Conservation (phyloP, 208 protist species). For the Trypanosoma congolense region DNA sequence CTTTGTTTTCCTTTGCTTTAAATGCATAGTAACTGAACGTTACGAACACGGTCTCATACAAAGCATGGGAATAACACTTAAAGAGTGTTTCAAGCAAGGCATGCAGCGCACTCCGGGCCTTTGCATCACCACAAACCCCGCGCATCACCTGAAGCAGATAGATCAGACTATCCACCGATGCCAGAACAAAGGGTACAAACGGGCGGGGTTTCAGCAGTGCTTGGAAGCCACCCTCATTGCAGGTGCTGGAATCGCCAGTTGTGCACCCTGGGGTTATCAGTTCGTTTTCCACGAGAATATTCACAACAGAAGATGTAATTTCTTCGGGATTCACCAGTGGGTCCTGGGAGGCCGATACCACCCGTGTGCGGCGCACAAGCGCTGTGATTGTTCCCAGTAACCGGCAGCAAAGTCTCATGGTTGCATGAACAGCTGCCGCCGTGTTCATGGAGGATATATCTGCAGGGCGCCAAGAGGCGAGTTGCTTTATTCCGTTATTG, state of each 20-base stretch:
- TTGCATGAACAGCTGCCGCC: slow-evolving; percentile 18
- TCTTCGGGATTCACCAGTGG: slow-evolving; percentile 23
- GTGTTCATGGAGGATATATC: slow-evolving; percentile 26
- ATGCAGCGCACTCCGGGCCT: slow-evolving; percentile 24
- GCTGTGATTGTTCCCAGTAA: slow-evolving; percentile 26
- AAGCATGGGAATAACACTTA: slow-evolving; percentile 21
- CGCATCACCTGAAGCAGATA: slow-evolving; percentile 28
- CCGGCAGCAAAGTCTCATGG: slow-evolving; percentile 27
- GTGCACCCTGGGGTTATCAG: slow-evolving; percentile 9
- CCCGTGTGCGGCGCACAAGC: slow-evolving; percentile 24
- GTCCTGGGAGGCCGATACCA: slow-evolving; percentile 19
- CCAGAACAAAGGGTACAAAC: slow-evolving; percentile 25
- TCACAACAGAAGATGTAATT: slow-evolving; percentile 18
- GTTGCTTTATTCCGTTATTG: slow-evolving; percentile 25
- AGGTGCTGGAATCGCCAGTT: slow-evolving; percentile 13
- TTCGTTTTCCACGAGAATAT: slow-evolving; percentile 28
- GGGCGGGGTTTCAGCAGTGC: slow-evolving; percentile 16
- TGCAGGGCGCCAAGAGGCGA: slow-evolving; percentile 34
- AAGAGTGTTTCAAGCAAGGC: slow-evolving; percentile 35
- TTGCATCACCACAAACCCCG: slow-evolving; percentile 18
- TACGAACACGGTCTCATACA: slow-evolving; percentile 17
- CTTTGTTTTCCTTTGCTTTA: not conserved
- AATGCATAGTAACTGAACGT: slow-evolving; percentile 19
- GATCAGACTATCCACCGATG: slow-evolving; percentile 24
- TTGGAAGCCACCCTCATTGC: not conserved